Base-by-base conservation (phyloP, 2,329 filamentous ascomycete genomes). In the Pseudogymnoascus sp. region DNA sequence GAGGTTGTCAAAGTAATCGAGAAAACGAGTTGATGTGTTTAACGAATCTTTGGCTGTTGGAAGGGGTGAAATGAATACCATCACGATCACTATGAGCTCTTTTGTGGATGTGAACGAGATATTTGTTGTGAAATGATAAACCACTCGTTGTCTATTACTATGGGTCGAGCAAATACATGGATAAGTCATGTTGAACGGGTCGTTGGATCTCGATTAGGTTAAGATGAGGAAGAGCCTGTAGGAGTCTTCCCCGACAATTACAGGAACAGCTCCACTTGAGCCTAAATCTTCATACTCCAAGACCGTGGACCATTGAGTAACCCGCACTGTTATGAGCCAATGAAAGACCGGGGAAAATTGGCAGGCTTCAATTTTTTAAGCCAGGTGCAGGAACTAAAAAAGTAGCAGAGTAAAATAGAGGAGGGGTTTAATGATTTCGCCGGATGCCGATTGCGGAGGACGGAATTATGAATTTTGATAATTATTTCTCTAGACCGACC, bases 1-100 rank as follows among this genome's bases (percentile, higher is more conserved):
- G 65, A 83, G 93, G 75, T 79, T 97, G 49, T 55, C 49, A 55
- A 55, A 55, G 29, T 35, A 55, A 33, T 55, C 49, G n/a, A 12
- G 73, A 90, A 95, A 70, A 93, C 92, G 79, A 55, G 49, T 33
- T 55, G 49, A 55, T 33, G 49, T 55, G 49, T 55, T 55, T 35
- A 55, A 55, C 49, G 49, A 55, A 55, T 55, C 49, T 55, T 55
- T 55, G 49, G 49, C 49, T 55, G 49, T 55, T 29, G 16, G 49
- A 55, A 33, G 49, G 49, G 49, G 29, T 21, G 29, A 33, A 55
- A 55, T 55, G 49, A 55, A 55, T 55, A 55, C 49, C 49, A 55
- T 55, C 49, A 55, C 49, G 49, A 55, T 55, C 49, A 55, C 33
- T 14, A 33, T 55, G 49, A 55, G 29, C 49, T 35, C n/a, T 33